A percentile compares a stretch with the other conserved stretches of the same genome.
These are phyloP conservation scores for Xylaria sp. DNA, from an alignment of 2,329 filamentous ascomycete genomes.

Conservation along the genomic window DNA sequence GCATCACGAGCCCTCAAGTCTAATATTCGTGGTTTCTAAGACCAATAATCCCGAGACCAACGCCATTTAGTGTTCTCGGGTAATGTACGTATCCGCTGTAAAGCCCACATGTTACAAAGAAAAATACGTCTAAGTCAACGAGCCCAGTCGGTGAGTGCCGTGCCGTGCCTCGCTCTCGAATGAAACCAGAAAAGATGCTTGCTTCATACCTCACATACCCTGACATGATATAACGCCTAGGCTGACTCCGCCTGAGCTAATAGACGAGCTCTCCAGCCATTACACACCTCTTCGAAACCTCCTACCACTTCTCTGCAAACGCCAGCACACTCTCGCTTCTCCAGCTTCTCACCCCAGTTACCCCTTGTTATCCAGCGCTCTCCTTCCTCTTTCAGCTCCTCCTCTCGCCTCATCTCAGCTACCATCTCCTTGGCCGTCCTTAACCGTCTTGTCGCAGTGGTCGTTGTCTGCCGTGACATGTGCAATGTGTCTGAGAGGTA, in stretches of 20 bases:
- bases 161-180: not conserved
- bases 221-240: conserved; percentile 9
- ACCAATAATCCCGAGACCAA: conserved; percentile 14
- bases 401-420: conserved; percentile 80
- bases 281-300: conserved; percentile 90
- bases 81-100: conserved; percentile 20
- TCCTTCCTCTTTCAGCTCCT: conserved; percentile 80
- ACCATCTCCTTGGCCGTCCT: conserved; percentile 84
- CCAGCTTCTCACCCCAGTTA: conserved; percentile 79
- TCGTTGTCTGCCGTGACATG: conserved; percentile 88
- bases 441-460: conserved; percentile 76
- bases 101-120: conserved; percentile 22
- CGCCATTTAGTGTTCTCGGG: conserved; percentile 13
- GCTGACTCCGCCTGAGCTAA: conserved; percentile 63
- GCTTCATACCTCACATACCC: not conserved
- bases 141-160: conserved; percentile 4
- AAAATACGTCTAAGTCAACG: conserved; percentile 1
- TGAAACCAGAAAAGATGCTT: conserved; percentile 1
- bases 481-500: conserved; percentile 89
- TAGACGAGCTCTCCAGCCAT: conserved; percentile 77
- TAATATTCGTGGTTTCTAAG: conserved; percentile 14
- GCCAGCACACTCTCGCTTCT: conserved; percentile 76
- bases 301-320: conserved; percentile 87
- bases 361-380: conserved; percentile 79
- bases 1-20: conserved; percentile 18